A percentile compares a stretch with the other conserved stretches of the same genome.
Conservation (phyloP, 2,329 filamentous ascomycete genomes). For the Scedosporium boydii region DNA sequence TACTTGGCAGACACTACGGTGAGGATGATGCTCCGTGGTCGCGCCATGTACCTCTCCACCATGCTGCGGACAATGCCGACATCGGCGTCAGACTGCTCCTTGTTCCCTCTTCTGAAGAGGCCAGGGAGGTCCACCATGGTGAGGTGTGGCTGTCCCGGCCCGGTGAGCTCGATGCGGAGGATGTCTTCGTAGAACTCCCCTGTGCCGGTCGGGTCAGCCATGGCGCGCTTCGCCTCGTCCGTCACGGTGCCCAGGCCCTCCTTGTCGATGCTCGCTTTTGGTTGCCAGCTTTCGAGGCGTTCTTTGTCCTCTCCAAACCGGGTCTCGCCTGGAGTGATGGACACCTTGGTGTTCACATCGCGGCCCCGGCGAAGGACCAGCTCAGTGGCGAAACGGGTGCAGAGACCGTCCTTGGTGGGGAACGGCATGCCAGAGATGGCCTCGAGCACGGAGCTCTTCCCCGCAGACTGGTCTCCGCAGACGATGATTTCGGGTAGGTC, state of each 20-base stretch:
- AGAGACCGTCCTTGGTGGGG: slow-evolving; percentile 13
- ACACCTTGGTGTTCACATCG: background rate
- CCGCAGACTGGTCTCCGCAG: too few relatives aligned
- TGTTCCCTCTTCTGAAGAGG: slow-evolving; percentile 25
- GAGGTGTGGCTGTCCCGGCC: slow-evolving; percentile 21
- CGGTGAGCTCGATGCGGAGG: slow-evolving; percentile 15
- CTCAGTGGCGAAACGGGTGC: slow-evolving; percentile 16
- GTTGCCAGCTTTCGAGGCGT: background rate
- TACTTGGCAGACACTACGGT: slow-evolving; percentile 30
- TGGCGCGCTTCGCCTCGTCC: slow-evolving; percentile 25
- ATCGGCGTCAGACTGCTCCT: slow-evolving; percentile 22
- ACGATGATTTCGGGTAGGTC: slow-evolving; percentile 12
- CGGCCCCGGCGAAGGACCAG: slow-evolving; percentile 12
- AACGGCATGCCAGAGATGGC: slow-evolving; percentile 14
- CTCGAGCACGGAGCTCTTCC: too few relatives aligned
- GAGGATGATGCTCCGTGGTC: slow-evolving; percentile 31
- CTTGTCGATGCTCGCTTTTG: background rate
- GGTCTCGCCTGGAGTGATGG: slow-evolving; percentile 18
- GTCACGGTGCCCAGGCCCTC: slow-evolving; percentile 23
- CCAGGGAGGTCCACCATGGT: slow-evolving; percentile 38
- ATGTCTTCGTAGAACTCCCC: slow-evolving; percentile 14
- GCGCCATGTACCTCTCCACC: slow-evolving; percentile 28
- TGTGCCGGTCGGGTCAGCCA: slow-evolving; percentile 7
- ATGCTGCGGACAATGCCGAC: slow-evolving; percentile 23
- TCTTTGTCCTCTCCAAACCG: slow-evolving; percentile 17